These are phyloP conservation scores for Colletotrichum navitas DNA, from an alignment of 2,329 filamentous ascomycete genomes.

Conservation along the genomic window DNA sequence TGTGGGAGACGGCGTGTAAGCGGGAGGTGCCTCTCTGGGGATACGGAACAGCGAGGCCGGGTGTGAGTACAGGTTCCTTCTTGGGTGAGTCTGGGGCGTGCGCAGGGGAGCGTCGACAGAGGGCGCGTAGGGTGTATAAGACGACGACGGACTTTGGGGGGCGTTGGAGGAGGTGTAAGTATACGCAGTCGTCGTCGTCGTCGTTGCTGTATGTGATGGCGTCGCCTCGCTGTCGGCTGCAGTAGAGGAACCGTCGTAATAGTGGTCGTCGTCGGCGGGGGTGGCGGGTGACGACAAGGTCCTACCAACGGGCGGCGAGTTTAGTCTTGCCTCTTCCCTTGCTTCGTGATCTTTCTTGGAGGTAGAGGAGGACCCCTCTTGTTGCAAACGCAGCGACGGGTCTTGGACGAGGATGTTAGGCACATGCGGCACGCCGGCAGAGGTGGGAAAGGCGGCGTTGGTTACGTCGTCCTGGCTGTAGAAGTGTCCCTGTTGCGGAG, in stretches of 20 bases:
- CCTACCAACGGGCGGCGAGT: constrained; percentile 41
- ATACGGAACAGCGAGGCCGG: constrained; percentile 38
- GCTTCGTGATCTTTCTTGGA: constrained; percentile 59
- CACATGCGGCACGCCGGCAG: constrained; percentile 57
- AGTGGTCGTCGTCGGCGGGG: constrained; percentile 3
- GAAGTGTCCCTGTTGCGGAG: constrained; percentile 38
- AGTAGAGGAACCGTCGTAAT: constrained; percentile 31
- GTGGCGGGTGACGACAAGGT: constrained; percentile 19
- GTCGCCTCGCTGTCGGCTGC: constrained; percentile 35
- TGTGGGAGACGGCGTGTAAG: constrained; percentile 60
- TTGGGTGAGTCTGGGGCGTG: constrained; percentile 39
- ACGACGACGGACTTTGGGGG: constrained; percentile 37
- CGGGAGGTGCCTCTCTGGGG: constrained; percentile 60
- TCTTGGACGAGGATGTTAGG: constrained; percentile 64
- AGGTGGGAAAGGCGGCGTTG: constrained; percentile 45
- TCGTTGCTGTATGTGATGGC: constrained; percentile 30
- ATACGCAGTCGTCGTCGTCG: neutral
- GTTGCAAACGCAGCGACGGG: constrained; percentile 57
- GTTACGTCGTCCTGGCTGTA: constrained; percentile 40
- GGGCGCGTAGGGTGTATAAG: constrained; percentile 40
- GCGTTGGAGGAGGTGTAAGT: neutral
- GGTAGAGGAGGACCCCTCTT: constrained; percentile 45
- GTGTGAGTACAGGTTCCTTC: constrained; percentile 21
- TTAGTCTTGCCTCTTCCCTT: constrained; percentile 55
- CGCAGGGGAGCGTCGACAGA: constrained; percentile 35